Evolutionary conservation across 179 eudicot species (phyloP).

Genomic region (Monotropa hypopitys): DNA sequence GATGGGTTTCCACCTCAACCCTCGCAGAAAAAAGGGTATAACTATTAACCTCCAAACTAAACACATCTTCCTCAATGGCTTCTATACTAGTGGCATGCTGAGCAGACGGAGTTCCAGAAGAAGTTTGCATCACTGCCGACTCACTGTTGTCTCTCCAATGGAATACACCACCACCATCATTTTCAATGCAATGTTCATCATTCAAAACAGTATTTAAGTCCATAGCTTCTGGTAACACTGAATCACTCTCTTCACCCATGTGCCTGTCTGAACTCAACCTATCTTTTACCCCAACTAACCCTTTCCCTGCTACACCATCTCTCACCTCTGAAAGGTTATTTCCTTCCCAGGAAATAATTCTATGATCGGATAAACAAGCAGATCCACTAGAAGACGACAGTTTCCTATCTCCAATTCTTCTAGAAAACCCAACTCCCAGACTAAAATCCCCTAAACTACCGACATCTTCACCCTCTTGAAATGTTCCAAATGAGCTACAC

Average conservation of each 20-base stretch:
- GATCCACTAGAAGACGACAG: conserved; percentile 15
- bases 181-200: conserved; percentile 19
- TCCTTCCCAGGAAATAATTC: conserved; percentile 3
- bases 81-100: conserved; percentile 25
- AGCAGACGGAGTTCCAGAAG: conserved; percentile 19
- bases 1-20: conserved; percentile 10
- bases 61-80: conserved; percentile 18
- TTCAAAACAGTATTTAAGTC: conserved; percentile 7
- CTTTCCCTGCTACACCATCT: conserved; percentile 11
- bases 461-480: conserved; percentile 39
- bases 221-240: conserved; percentile 3
- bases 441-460: conserved; percentile 33
- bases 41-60: conserved; percentile 10
- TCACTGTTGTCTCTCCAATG: not conserved
- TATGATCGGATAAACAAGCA: conserved; percentile 6
- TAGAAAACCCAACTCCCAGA: conserved; percentile 35
- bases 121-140: conserved; percentile 22
- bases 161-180: conserved; percentile 21
- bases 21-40: not conserved
- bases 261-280: conserved; percentile 4
- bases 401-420: conserved; percentile 21
- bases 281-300: conserved; percentile 4
- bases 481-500: conserved; percentile 59
- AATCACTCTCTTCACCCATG: conserved; percentile 9
- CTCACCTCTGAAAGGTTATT: conserved; percentile 11